Evolutionary conservation across 768 basidiomycete species (phyloP).

Genomic region (Mycena latifolia): DNA sequence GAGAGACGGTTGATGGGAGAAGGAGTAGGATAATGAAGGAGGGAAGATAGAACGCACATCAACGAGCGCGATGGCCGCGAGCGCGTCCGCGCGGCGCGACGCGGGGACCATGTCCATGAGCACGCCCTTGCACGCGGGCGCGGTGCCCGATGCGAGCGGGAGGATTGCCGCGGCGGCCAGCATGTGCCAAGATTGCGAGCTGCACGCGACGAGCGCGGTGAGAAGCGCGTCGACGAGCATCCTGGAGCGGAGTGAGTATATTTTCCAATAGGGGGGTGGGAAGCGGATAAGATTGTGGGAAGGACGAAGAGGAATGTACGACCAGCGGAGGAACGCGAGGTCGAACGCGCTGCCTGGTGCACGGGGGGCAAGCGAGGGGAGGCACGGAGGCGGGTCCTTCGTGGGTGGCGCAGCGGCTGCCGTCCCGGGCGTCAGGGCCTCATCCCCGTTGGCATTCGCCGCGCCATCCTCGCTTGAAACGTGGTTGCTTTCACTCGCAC

Average conservation of each 20-base stretch:
- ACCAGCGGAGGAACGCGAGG: constrained; percentile 29
- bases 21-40: too few relatives aligned
- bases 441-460: too few relatives aligned
- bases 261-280: too few relatives aligned
- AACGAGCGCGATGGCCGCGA: constrained; percentile 27
- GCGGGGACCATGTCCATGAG: constrained; percentile 29
- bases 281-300: too few relatives aligned
- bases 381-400: too few relatives aligned
- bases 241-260: too few relatives aligned
- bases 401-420: too few relatives aligned
- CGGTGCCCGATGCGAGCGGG: constrained; percentile 29
- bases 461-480: too few relatives aligned
- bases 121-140: constrained; percentile 31
- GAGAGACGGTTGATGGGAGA: too few relatives aligned
- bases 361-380: too few relatives aligned
- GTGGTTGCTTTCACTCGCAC: too few relatives aligned
- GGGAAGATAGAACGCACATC: constrained; percentile 17
- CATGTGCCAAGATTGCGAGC: constrained; percentile 30
- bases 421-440: too few relatives aligned
- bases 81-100: constrained; percentile 17
- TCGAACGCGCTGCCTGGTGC: constrained; percentile 24
- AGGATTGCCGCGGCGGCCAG: constrained; percentile 22
- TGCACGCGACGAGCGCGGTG: constrained; percentile 5
- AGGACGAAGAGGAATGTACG: neutral
- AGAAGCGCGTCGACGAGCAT: constrained; percentile 33